phyloP scores from a whole-genome alignment of 2,329 filamentous ascomycete genomes.

The Paraphaeosphaeria minitans region DNA sequence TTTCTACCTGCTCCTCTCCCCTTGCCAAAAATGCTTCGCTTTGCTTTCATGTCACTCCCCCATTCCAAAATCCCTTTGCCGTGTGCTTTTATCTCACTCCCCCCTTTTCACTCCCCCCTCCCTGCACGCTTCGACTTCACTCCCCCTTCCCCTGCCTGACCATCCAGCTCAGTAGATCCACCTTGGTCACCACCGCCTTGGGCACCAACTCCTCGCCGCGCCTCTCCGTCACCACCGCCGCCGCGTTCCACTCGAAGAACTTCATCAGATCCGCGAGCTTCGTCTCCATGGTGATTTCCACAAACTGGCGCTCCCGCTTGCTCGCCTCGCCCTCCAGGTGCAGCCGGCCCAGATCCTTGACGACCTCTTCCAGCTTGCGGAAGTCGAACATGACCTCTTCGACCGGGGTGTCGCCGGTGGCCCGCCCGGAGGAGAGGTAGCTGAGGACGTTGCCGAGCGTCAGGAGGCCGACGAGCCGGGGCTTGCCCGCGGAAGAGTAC shows the following conservation, averaged over 20 bases:
- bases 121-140: slow-evolving; percentile 17
- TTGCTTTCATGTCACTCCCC: too few species aligned
- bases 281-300: slow-evolving; percentile 93
- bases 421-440: slow-evolving; percentile 84
- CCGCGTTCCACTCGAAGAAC: slow-evolving; percentile 98
- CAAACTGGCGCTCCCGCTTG: slow-evolving; percentile 67
- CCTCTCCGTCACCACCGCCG: slow-evolving; percentile 88
- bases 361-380: slow-evolving; percentile 80
- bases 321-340: slow-evolving; percentile 33
- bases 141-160: slow-evolving; percentile 52
- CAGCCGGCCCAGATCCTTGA: slow-evolving; percentile 69
- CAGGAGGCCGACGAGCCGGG: slow-evolving; percentile 84
- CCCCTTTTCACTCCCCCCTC: neutral
- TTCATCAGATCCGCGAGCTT: slow-evolving; percentile 80
- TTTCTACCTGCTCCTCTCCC: too few species aligned
- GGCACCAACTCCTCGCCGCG: slow-evolving; percentile 69
- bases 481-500: slow-evolving; percentile 61
- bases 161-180: slow-evolving; percentile 92
- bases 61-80: too few species aligned
- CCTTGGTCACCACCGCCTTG: slow-evolving; percentile 91
- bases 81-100: too few species aligned
- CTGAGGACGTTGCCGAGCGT: slow-evolving; percentile 93
- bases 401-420: slow-evolving; percentile 73
- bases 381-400: slow-evolving; percentile 98
- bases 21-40: too few species aligned